phyloP scores from a whole-genome alignment of 805 yeast species.

The Suhomyces prunicola region DNA sequence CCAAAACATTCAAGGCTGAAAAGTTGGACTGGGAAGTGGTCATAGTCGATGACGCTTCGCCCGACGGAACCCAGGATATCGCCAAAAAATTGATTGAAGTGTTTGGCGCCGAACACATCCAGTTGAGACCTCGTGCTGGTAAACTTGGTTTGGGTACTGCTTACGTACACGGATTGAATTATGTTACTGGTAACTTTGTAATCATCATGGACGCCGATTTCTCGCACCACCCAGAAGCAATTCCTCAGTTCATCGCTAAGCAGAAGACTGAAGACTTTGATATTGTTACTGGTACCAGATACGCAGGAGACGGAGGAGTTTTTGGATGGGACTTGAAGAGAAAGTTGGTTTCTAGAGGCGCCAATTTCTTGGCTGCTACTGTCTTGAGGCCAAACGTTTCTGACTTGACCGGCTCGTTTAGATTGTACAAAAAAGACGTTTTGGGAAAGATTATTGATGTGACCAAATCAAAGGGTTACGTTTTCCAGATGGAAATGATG shows the following conservation, averaged over 20 bases:
- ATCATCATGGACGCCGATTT: slow-evolving; percentile 84
- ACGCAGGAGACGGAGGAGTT: slow-evolving; percentile 79
- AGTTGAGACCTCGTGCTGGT: slow-evolving; percentile 69
- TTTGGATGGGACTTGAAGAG: slow-evolving; percentile 83
- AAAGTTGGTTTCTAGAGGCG: slow-evolving; percentile 74
- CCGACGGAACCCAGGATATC: slow-evolving; percentile 77
- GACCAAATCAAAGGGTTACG: slow-evolving; percentile 75
- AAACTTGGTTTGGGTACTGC: slow-evolving; percentile 81
- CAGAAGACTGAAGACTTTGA: slow-evolving; percentile 53
- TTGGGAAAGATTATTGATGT: slow-evolving; percentile 62
- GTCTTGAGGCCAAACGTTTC: slow-evolving; percentile 69
- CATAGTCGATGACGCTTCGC: slow-evolving; percentile 76
- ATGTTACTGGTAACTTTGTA: slow-evolving; percentile 68
- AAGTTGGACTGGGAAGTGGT: slow-evolving; percentile 70
- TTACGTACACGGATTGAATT: slow-evolving; percentile 72
- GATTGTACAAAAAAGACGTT: slow-evolving; percentile 69
- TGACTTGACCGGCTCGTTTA: slow-evolving; percentile 74
- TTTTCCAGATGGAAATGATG: slow-evolving; percentile 87
- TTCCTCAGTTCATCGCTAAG: slow-evolving; percentile 68
- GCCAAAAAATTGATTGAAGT: slow-evolving; percentile 57
- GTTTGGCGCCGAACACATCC: slow-evolving; percentile 59
- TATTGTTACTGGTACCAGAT: slow-evolving; percentile 61
- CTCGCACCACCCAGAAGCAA: slow-evolving; percentile 78
- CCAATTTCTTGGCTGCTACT: slow-evolving; percentile 71
- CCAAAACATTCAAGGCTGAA: slow-evolving; percentile 59